Percentiles rank a stretch among this genome's conserved stretches.
These are phyloP conservation scores for Trichoderma koningii DNA, from an alignment of 2,329 filamentous ascomycete genomes.

Conservation along the genomic window DNA sequence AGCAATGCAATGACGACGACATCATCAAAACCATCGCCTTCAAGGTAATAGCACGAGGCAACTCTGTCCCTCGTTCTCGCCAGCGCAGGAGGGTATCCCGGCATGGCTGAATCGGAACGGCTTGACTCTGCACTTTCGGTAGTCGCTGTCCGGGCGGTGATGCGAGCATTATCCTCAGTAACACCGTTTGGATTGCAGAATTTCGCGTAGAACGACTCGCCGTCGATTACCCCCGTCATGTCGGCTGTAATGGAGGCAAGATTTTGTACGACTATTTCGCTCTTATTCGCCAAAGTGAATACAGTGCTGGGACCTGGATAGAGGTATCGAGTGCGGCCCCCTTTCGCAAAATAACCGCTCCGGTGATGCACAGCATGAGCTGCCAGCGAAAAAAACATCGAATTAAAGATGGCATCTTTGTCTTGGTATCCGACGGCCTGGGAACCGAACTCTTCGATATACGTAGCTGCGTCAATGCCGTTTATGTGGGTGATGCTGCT, in stretches of 20 bases:
- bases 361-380: constrained; percentile 27
- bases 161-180: too few relatives aligned
- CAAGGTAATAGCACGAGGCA: constrained; percentile 41
- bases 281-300: constrained; percentile 44
- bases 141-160: too few relatives aligned
- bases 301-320: constrained; percentile 41
- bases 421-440: constrained; percentile 33
- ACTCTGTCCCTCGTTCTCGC: constrained; percentile 33
- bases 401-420: constrained; percentile 42
- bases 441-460: constrained; percentile 31
- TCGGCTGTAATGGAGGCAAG: constrained; percentile 36
- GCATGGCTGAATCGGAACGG: too few relatives aligned
- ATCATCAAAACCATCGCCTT: constrained; percentile 40
- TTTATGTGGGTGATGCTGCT: constrained; percentile 36
- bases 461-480: constrained; percentile 33
- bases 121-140: too few relatives aligned
- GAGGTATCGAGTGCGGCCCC: constrained; percentile 36
- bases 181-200: constrained; percentile 37
- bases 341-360: constrained; percentile 38
- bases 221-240: constrained; percentile 38
- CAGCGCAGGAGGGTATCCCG: constrained; percentile 38
- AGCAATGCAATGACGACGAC: constrained; percentile 37
- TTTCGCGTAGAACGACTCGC: constrained; percentile 39
- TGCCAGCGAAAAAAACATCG: constrained; percentile 41
- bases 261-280: constrained; percentile 37